Evolutionary conservation across 768 basidiomycete genomes (phyloP).

Genomic region (Tricholoma furcatifolium): DNA sequence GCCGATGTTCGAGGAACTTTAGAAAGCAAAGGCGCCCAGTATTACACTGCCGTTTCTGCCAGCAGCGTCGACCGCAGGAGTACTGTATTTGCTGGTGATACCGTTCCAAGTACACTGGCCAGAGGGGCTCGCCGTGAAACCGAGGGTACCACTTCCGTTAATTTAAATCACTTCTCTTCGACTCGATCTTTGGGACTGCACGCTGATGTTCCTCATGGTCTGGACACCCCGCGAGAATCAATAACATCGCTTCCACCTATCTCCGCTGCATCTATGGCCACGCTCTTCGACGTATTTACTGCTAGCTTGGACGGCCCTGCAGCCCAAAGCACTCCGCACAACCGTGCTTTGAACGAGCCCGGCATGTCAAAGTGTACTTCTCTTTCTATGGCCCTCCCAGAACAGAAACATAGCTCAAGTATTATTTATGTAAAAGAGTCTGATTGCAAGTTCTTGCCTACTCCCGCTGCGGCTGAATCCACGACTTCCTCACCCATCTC

Average conservation of each 20-base stretch:
- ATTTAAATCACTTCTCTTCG: slow-evolving; percentile 36
- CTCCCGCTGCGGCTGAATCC: slow-evolving; percentile 21
- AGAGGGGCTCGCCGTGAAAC: slow-evolving; percentile 38
- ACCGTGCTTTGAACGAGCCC: slow-evolving; percentile 37
- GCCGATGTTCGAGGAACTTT: slow-evolving; percentile 53
- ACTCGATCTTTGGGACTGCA: slow-evolving; percentile 47
- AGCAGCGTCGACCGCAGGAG: slow-evolving; percentile 46
- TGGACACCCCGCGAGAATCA: slow-evolving; percentile 54
- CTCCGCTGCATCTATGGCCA: slow-evolving; percentile 61
- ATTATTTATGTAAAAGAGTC: slow-evolving; percentile 69
- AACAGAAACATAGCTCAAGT: slow-evolving; percentile 49
- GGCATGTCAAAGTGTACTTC: slow-evolving; percentile 28
- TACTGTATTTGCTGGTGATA: slow-evolving; percentile 46
- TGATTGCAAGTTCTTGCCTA: slow-evolving; percentile 35
- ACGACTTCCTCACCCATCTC: slow-evolving; percentile 32
- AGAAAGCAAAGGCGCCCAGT: slow-evolving; percentile 39
- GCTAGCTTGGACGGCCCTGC: slow-evolving; percentile 45
- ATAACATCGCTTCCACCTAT: slow-evolving; percentile 38
- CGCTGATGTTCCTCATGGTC: slow-evolving; percentile 47
- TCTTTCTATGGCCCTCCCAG: slow-evolving; percentile 36
- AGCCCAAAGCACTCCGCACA: slow-evolving; percentile 66
- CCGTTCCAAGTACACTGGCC: slow-evolving; percentile 33
- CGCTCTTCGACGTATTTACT: slow-evolving; percentile 57
- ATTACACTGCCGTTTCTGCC: slow-evolving; percentile 30
- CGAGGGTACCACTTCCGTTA: slow-evolving; percentile 8